Evolutionary conservation across 805 yeast species (phyloP).

Genomic region (Saturnispora besseyi): DNA sequence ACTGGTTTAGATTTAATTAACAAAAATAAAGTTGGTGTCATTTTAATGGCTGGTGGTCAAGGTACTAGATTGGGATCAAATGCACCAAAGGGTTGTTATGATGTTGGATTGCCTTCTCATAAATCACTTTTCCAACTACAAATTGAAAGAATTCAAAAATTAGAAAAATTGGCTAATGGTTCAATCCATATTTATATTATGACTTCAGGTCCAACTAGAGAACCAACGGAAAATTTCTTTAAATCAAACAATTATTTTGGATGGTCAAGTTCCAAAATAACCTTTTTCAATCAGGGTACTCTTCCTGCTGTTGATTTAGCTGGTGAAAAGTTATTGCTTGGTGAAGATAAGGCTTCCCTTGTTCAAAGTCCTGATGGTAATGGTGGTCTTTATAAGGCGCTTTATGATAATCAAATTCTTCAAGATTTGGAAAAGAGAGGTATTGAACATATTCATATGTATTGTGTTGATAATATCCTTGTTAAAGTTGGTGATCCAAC

Average conservation of each 20-base stretch:
- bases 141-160: constrained; percentile 68
- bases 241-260: constrained; percentile 60
- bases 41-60: constrained; percentile 97
- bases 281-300: constrained; percentile 90
- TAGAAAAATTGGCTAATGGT: constrained; percentile 48
- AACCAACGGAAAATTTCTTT: constrained; percentile 67
- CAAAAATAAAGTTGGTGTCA: constrained; percentile 71
- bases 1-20: constrained; percentile 63
- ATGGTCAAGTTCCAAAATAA: constrained; percentile 45
- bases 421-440: constrained; percentile 60
- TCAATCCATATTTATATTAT: constrained; percentile 78
- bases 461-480: constrained; percentile 90
- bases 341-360: constrained; percentile 45
- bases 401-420: constrained; percentile 52
- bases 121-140: constrained; percentile 87
- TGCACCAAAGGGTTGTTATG: constrained; percentile 89
- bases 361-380: constrained; percentile 96
- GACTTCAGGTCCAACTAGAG: constrained; percentile 87
- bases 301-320: constrained; percentile 75
- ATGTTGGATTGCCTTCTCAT: constrained; percentile 75
- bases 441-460: constrained; percentile 87
- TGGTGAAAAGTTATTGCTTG: constrained; percentile 56
- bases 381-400: constrained; percentile 90
- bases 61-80: constrained; percentile 91
- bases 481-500: constrained; percentile 92